Evolutionary conservation across 352 stramenopile species (phyloP), one percentile per base, ranked within the genome.

Genomic region (Globisporangium orthogonon): DNA sequence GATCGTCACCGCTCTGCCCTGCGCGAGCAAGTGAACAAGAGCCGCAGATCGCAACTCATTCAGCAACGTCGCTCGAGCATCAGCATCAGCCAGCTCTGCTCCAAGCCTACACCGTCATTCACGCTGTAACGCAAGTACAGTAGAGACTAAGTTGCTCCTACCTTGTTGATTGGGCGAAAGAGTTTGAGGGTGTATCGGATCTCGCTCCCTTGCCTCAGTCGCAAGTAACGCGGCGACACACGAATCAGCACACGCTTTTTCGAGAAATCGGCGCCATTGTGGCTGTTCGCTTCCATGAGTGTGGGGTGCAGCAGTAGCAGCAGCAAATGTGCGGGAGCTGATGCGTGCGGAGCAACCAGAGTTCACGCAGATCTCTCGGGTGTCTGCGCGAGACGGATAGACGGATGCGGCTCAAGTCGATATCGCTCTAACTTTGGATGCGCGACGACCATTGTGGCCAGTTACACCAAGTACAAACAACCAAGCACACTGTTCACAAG

Each of bases 171-270:
- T 6, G 74, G 67, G 9, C 76, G 67, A 13, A 54, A 59, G 17
- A 89, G 61, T 47, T 85, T 85, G 43, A 91, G 52, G 33, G 69
- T 67, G 56, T 88, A 89, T 28, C 69, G 70, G 54, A 85, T 86
- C 47, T 86, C 75, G 23, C 75, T 80, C 7, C 77, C 77, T 41
- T 86, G 78, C 0, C 76, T 76, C 29, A 91, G 61, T 13, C 76
- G 81, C 9, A 87, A 65, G 59, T 84, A 87, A 23, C 78, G 73
- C 3, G 76, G 74, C 23, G 70, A 73, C n/a, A 88, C 71, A 13
- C 70, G 71, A 7, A 86, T 65, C 46, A 85, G 66, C 56, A 78
- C 63, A 17, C 67, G 61, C 53, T 74, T 79, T 50, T 66, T 76
- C 15, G 56, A 47, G 31, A 39, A 31, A 51, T 71, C 65, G 18